Conservation (phyloP, 345 rosid genomes). For the Populus alba region DNA sequence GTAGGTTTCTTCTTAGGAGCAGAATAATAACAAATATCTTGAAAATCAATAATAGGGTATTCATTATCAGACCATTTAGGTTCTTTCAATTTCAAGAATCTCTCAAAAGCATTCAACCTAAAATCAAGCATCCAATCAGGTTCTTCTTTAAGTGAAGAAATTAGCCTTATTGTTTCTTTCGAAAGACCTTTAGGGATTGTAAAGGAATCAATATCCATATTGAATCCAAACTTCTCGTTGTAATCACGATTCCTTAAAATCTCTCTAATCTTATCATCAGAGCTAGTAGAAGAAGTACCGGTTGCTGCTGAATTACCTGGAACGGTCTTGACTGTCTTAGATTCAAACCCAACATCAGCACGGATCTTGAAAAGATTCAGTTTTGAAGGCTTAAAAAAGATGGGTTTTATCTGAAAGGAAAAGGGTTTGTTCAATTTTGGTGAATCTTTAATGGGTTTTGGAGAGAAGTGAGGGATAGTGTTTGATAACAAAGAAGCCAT, state of each 20-base stretch:
- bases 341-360: conserved; percentile 24
- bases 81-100: conserved; percentile 60
- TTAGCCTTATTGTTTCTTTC: conserved; percentile 55
- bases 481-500: conserved; percentile 25
- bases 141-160: conserved; percentile 70
- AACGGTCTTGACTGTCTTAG: background rate
- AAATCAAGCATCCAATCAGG: conserved; percentile 91
- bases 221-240: conserved; percentile 71
- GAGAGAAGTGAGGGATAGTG: conserved; percentile 21
- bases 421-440: too few relatives aligned
- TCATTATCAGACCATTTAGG: conserved; percentile 90
- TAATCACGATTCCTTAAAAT: conserved; percentile 69
- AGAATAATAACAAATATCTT: conserved; percentile 83
- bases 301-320: conserved; percentile 14
- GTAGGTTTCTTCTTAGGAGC: conserved; percentile 83
- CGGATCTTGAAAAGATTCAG: conserved; percentile 4
- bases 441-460: conserved; percentile 6
- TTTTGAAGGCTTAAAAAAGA: background rate
- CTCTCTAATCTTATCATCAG: conserved; percentile 64
- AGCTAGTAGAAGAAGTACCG: conserved; percentile 21
- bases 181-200: conserved; percentile 85
- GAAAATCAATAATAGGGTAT: conserved; percentile 67
- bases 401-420: conserved; percentile 21
- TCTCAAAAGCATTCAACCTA: conserved; percentile 71
- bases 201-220: conserved; percentile 64